Evolutionary conservation across 768 basidiomycete genomes (phyloP).

Genomic region (Paxillus rubicundulus): DNA sequence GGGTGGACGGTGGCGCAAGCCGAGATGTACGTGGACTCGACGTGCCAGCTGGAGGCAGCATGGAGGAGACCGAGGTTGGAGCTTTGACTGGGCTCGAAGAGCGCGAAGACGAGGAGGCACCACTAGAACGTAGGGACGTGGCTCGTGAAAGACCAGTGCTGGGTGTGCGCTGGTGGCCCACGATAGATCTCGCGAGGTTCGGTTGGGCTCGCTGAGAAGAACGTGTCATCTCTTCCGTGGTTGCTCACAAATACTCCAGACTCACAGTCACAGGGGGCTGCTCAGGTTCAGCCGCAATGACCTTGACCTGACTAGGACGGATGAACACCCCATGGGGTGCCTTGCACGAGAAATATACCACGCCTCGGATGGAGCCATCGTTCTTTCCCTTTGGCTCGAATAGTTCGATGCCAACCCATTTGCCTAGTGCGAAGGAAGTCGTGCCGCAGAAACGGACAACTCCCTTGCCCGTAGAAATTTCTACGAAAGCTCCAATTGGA

Average conservation of each 20-base stretch:
- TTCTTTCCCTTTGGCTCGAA: slow-evolving; percentile 88
- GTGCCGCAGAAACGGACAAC: slow-evolving; percentile 82
- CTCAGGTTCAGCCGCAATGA: slow-evolving; percentile 40
- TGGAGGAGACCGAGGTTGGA: slow-evolving; percentile 14
- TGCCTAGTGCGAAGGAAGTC: slow-evolving; percentile 82
- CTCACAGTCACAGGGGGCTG: slow-evolving; percentile 27
- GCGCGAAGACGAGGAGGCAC: slow-evolving; percentile 50
- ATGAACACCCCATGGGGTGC: slow-evolving; percentile 85
- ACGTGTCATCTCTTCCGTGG: neutral
- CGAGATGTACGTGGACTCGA: slow-evolving; percentile 27
- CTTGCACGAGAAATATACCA: slow-evolving; percentile 79
- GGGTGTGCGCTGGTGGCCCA: slow-evolving; percentile 61
- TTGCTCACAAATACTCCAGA: neutral
- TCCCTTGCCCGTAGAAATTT: slow-evolving; percentile 78
- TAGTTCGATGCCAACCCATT: slow-evolving; percentile 95
- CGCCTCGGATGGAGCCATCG: slow-evolving; percentile 82
- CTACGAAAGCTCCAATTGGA: slow-evolving; percentile 71
- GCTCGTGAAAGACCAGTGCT: slow-evolving; percentile 45
- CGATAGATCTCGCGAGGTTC: slow-evolving; percentile 27
- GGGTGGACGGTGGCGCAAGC: slow-evolving; percentile 44
- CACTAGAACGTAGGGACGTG: slow-evolving; percentile 42
- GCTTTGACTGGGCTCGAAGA: slow-evolving; percentile 64
- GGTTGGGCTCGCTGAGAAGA: slow-evolving; percentile 27
- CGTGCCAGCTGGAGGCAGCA: slow-evolving; percentile 30
- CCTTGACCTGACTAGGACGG: slow-evolving; percentile 77